phyloP scores from a whole-genome alignment of 306 rosid genomes.

The Mucuna pruriens region DNA sequence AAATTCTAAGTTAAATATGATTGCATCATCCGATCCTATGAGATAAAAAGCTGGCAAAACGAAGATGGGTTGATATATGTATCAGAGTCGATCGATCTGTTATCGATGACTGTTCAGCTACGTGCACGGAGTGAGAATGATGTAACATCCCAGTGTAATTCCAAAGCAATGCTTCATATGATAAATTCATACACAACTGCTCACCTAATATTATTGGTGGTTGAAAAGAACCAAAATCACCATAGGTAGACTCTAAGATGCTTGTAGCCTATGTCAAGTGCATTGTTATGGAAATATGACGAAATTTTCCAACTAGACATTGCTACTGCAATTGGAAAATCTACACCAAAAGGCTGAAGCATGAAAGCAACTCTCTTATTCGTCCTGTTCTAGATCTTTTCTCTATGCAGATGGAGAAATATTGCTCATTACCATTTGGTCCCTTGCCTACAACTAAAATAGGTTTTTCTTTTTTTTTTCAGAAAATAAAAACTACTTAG shows the following conservation, averaged over 20 bases:
- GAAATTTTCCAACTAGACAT: slow-evolving; percentile 20
- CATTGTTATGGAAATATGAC: slow-evolving; percentile 15
- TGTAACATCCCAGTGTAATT: slow-evolving; percentile 40
- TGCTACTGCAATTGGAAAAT: slow-evolving; percentile 1
- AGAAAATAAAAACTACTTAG: neutral
- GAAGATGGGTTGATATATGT: neutral
- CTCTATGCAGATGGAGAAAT: neutral
- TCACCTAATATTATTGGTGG: slow-evolving; percentile 35
- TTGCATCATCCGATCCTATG: neutral
- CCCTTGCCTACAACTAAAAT: neutral
- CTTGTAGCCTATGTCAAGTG: neutral
- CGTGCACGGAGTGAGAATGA: slow-evolving; percentile 45
- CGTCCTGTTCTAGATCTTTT: neutral
- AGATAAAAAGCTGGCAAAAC: neutral
- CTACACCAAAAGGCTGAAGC: neutral
- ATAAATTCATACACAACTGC: slow-evolving; percentile 21
- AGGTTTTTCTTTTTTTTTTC: neutral
- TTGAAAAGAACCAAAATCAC: slow-evolving; percentile 41
- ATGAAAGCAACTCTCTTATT: neutral
- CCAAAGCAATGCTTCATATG: slow-evolving; percentile 40
- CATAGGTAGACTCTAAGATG: neutral
- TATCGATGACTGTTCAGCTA: slow-evolving; percentile 26
- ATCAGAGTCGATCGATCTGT: neutral
- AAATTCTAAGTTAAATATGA: neutral
- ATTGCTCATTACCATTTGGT: neutral